phyloP scores from a whole-genome alignment of 1,284 basidiomycete genomes.

The Microbotryum violaceum region DNA sequence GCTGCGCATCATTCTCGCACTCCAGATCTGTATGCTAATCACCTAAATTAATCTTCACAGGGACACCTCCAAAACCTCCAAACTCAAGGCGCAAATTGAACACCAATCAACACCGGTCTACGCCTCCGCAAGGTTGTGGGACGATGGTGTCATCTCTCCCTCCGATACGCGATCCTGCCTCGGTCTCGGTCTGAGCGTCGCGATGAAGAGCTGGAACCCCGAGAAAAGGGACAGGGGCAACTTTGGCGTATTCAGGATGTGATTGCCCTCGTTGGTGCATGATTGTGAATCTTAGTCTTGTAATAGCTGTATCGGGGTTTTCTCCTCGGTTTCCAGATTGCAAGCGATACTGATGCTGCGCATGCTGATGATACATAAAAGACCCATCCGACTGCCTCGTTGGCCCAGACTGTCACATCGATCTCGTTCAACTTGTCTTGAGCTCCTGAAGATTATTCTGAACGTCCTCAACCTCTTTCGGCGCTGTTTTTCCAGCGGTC shows the following conservation, averaged over 20 bases:
- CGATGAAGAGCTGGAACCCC: slow-evolving; percentile 40
- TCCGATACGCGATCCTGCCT: slow-evolving; percentile 82
- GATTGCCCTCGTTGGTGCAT: slow-evolving; percentile 30
- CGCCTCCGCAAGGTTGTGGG: slow-evolving; percentile 70
- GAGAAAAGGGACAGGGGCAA: slow-evolving; percentile 55
- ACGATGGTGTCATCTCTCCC: slow-evolving; percentile 88
- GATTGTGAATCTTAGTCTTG: neutral
- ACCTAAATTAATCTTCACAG: slow-evolving; percentile 42
- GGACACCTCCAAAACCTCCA: slow-evolving; percentile 65
- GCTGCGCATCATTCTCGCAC: neutral
- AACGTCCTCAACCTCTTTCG: too few relatives aligned
- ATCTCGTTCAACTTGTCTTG: too few relatives aligned
- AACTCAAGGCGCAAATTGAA: slow-evolving; percentile 73
- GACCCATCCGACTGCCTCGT: too few relatives aligned
- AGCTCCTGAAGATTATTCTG: too few relatives aligned
- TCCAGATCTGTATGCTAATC: neutral
- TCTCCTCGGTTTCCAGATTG: neutral
- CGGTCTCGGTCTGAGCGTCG: slow-evolving; percentile 72
- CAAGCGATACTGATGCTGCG: too few relatives aligned
- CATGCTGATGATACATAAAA: too few relatives aligned
- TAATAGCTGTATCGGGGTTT: neutral
- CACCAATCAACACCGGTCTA: slow-evolving; percentile 76
- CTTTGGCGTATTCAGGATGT: slow-evolving; percentile 88
- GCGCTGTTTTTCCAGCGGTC: too few relatives aligned
- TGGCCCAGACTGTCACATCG: too few relatives aligned